Evolutionary conservation across 2,329 filamentous ascomycete genomes (phyloP), one percentile per base, ranked within the genome.

Genomic region (Colletotrichum gigasporum): DNA sequence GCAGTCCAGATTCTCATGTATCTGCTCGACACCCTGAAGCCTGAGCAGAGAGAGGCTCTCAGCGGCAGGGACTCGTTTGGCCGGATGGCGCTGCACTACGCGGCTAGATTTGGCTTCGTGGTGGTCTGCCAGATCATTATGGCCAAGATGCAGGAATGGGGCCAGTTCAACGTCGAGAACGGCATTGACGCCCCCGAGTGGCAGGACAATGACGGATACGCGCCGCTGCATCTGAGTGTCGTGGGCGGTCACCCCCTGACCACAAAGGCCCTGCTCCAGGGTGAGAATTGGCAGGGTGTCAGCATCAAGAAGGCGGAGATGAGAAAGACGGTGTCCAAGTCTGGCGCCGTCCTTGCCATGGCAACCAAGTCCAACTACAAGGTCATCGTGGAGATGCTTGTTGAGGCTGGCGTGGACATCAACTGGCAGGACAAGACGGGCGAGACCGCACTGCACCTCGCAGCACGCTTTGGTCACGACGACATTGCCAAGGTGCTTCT

Each of bases 121-220:
- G 87, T 93, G n/a, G 90, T 97, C 9, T 97, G 93, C 73, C 87
- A 97, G 73, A 85, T 94, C 22, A 86, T 98, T 69, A 94, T 97
- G 80, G 89, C 90, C 67, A 90, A 91, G 71, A 94, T 99, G 89
- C 92, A 95, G 74, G 85, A 89, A 22, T 98, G 95, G 95, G 87
- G 87, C 14, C 90, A 96, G 70, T 97, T 97, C 72, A 86, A 97
- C 71, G 89, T 94, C 26, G 87, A 89, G 34, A 85, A 93, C 67
- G 94, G 94, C 9, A 96, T 99, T 51, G 95, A 98, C 74, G 91
- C 92, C 0, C 84, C 88, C 1, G 85, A 90, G 66, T 98, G 95
- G 95, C 95, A 97, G 77, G 96, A 99, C 74, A 87, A 89, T 18
- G 96, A 98, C 72, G 95, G 96, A 16, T 93, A 91, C 76, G 93